A percentile compares a stretch with the other conserved stretches of the same genome.
Conservation (phyloP, 2,329 filamentous ascomycete species). For the Cordyceps tenuipes region DNA sequence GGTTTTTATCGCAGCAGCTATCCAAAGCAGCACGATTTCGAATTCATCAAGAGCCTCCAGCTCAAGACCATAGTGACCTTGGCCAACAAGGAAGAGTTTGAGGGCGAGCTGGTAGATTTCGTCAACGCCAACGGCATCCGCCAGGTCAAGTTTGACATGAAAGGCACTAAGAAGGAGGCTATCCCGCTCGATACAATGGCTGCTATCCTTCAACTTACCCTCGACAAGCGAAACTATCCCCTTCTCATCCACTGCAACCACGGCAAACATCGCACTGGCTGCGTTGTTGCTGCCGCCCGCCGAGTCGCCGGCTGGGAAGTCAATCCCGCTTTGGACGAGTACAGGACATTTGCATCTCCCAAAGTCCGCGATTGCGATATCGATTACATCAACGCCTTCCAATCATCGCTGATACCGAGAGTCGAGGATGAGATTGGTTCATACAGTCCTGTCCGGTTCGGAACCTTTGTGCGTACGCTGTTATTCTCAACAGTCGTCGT, state of each 20-base stretch:
- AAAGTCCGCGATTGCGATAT: constrained; percentile 54
- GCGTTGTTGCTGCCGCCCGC: constrained; percentile 72
- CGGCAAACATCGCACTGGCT: constrained; percentile 87
- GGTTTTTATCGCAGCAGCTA: constrained; percentile 79
- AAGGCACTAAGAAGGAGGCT: constrained; percentile 76
- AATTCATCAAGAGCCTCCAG: constrained; percentile 57
- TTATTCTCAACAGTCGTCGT: constrained; percentile 34
- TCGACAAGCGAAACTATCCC: constrained; percentile 68
- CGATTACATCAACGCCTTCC: constrained; percentile 47
- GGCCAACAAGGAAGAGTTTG: constrained; percentile 52
- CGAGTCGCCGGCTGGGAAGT: constrained; percentile 62
- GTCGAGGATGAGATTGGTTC: constrained; percentile 11
- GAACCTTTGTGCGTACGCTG: constrained; percentile 35
- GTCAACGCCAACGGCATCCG: constrained; percentile 58
- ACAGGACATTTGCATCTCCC: constrained; percentile 54
- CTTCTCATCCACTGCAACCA: constrained; percentile 90
- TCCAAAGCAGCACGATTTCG: constrained; percentile 61
- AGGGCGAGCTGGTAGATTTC: constrained; percentile 49
- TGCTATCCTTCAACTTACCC: constrained; percentile 60
- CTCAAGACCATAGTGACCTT: constrained; percentile 73
- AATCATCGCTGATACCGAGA: constrained; percentile 28
- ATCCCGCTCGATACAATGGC: constrained; percentile 61
- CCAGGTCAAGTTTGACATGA: constrained; percentile 68
- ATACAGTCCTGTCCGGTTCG: constrained; percentile 20
- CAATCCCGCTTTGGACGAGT: constrained; percentile 60